phyloP scores from a whole-genome alignment of 768 basidiomycete genomes.

The Panellus pusillus region DNA sequence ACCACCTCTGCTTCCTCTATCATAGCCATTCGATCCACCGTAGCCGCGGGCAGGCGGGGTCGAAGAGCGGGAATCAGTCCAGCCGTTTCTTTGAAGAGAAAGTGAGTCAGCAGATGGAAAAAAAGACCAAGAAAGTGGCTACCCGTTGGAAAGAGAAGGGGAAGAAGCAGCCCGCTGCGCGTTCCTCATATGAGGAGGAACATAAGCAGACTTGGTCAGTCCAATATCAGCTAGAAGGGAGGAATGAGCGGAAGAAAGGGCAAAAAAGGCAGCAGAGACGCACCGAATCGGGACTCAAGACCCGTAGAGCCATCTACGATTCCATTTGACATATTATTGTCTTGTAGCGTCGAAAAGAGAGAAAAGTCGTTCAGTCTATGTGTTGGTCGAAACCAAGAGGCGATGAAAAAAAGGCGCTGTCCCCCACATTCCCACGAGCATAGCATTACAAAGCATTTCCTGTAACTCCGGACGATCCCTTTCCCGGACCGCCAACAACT shows the following conservation, averaged over 20 bases:
- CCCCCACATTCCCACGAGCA: too few relatives aligned
- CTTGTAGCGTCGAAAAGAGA: constrained; percentile 21
- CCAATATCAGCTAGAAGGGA: constrained; percentile 64
- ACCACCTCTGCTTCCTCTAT: constrained; percentile 38
- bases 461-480: too few relatives aligned
- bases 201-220: constrained; percentile 80
- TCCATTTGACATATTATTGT: constrained; percentile 82
- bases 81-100: constrained; percentile 54
- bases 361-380: constrained; percentile 17
- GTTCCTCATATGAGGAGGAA: constrained; percentile 85
- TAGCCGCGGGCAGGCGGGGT: constrained; percentile 59
- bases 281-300: constrained; percentile 77
- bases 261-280: constrained; percentile 28
- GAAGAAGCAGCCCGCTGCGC: constrained; percentile 85
- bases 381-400: constrained; percentile 15
- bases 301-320: constrained; percentile 75
- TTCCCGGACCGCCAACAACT: too few relatives aligned
- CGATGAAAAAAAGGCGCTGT: not conserved
- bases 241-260: constrained; percentile 10
- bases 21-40: constrained; percentile 43
- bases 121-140: constrained; percentile 26
- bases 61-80: constrained; percentile 70
- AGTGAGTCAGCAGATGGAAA: constrained; percentile 15
- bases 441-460: too few relatives aligned
- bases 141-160: constrained; percentile 57